Evolutionary conservation across 345 rosid species (phyloP).

Genomic region (Trapa incisa): DNA sequence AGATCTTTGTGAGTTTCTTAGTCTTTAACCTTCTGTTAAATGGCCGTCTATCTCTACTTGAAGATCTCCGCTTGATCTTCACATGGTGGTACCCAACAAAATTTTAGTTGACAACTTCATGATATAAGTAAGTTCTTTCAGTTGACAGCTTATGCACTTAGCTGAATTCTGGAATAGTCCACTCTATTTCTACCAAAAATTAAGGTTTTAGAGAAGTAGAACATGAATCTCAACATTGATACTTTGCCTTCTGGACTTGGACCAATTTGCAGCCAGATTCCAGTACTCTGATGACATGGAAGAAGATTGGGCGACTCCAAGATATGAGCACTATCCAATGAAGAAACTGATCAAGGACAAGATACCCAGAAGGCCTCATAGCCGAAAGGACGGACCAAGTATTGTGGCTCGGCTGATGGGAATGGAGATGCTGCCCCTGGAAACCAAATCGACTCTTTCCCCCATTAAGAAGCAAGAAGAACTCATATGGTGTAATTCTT

Average conservation of each 20-base stretch:
- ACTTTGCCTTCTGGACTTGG: neutral
- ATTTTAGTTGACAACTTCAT: too few relatives aligned
- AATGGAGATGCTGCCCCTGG: constrained; percentile 52
- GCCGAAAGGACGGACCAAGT: constrained; percentile 44
- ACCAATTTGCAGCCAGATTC: constrained; percentile 11
- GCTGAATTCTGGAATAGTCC: neutral
- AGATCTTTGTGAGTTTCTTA: neutral
- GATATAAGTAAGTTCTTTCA: too few relatives aligned
- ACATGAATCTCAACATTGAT: neutral
- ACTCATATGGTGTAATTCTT: constrained; percentile 13
- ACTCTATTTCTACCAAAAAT: neutral
- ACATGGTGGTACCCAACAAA: too few relatives aligned
- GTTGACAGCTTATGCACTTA: too few relatives aligned
- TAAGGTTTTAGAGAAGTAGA: neutral
- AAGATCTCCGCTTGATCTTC: too few relatives aligned
- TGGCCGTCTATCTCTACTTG: neutral
- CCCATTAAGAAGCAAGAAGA: constrained; percentile 20
- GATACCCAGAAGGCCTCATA: constrained; percentile 34
- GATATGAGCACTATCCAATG: constrained; percentile 27
- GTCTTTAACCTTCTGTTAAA: neutral
- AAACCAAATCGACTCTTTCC: constrained; percentile 18
- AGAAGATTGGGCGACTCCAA: constrained; percentile 36
- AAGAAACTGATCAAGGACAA: constrained; percentile 65
- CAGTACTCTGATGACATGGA: constrained; percentile 31
- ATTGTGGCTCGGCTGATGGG: constrained; percentile 96